Conservation (phyloP, 495 filamentous ascomycete genomes). For the Trichocladium uniseriatum region DNA sequence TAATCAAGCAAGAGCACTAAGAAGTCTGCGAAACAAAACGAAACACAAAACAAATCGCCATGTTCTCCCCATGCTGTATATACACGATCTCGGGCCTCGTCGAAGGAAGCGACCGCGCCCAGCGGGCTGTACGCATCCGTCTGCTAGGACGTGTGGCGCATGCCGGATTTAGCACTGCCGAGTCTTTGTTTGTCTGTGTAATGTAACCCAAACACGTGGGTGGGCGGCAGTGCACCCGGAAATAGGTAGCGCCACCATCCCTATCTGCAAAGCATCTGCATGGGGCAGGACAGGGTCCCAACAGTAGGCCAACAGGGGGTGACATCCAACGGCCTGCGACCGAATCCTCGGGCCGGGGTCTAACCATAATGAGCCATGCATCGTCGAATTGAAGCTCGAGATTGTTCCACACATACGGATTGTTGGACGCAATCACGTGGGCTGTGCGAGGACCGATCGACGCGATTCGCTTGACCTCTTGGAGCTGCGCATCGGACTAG, state of each 20-base stretch:
- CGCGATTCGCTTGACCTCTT: too few relatives aligned
- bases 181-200: neutral
- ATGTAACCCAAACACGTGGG: conserved; percentile 9
- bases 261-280: neutral
- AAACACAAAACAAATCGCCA: neutral
- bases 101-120: neutral
- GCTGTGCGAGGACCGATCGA: too few relatives aligned
- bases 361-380: too few relatives aligned
- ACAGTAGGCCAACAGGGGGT: too few relatives aligned
- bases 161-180: neutral
- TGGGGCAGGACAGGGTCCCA: too few relatives aligned
- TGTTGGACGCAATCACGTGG: too few relatives aligned
- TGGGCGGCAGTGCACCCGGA: neutral
- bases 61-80: neutral
- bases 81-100: neutral
- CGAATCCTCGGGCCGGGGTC: too few relatives aligned
- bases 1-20: neutral
- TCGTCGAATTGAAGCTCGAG: too few relatives aligned
- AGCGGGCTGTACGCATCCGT: conserved; percentile 1
- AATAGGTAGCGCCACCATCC: neutral
- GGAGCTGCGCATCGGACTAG: too few relatives aligned
- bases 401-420: too few relatives aligned
- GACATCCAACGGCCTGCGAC: neutral
- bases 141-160: conserved; percentile 1
- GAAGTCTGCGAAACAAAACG: neutral